Base-by-base conservation (phyloP, 208 protist species). In the Borovskyia barvae region DNA sequence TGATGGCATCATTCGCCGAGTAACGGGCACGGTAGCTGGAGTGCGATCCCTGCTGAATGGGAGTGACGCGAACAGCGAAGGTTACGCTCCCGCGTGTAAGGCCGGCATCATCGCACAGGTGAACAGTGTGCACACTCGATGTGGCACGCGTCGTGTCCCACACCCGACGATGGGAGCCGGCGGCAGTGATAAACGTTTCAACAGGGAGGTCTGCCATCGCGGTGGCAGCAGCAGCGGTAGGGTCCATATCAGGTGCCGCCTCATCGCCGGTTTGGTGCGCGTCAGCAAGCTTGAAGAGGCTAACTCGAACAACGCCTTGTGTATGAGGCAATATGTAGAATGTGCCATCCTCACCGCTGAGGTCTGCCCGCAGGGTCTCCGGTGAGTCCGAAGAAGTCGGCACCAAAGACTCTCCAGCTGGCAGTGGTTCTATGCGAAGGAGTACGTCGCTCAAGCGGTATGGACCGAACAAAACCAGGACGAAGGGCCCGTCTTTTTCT, bases 121-220 rank as follows among this genome's bases (percentile, higher is more conserved):
- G 62, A 6, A 69, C 33, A 0, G 62, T 69, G 45, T 69, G 62
- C 14, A 61, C 45, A 14, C 14, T 61, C 12, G 29, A 48, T 33
- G 20, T 29, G 2, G 24, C 36, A 15, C 11, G 25, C 22, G 19
- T 30, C 14, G 37, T 5, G 12, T 30, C 22, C 6, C 42, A 19
- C 5, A 36, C 51, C 15, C 8, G 39, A 3, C 51, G 1, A 17
- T 28, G 20, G 9, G 32, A 11, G 20, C 30, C 25, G 14, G 61
- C 61, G 5, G 62, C 24, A 9, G 50, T 45, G 25, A 69, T 53
- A 11, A 69, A 35, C 0, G 39, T 61, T 9, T 33, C 37, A 22
- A 69, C 52, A 20, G 62, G 29, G 19, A 69, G 30, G 0, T 43
- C 32, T 19, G 62, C 46, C 7, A 46, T 58, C 7, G 62, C 62